A percentile compares a stretch with the other conserved stretches of the same genome.
phyloP scores from a whole-genome alignment of 495 filamentous ascomycete genomes.

The Rhizodiscina lignyota region DNA sequence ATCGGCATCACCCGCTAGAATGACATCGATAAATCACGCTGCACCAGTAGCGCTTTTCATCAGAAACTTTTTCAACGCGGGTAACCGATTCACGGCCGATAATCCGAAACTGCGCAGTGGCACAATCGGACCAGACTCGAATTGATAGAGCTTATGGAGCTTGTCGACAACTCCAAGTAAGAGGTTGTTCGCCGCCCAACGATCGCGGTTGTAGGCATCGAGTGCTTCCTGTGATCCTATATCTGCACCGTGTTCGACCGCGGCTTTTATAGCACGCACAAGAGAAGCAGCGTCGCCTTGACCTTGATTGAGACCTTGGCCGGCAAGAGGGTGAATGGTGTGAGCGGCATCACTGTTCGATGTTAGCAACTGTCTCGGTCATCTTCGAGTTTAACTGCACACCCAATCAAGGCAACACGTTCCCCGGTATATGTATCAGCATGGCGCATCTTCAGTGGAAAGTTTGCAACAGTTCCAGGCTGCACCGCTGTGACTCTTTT shows the following conservation, averaged over 20 bases:
- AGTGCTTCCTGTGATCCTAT: slow-evolving; percentile 48
- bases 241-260: slow-evolving; percentile 70
- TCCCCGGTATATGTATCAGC: slow-evolving; percentile 82
- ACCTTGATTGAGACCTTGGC: slow-evolving; percentile 89
- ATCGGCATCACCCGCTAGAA: no score
- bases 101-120: slow-evolving; percentile 63
- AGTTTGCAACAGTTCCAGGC: slow-evolving; percentile 66
- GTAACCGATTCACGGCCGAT: slow-evolving; percentile 56
- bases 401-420: slow-evolving; percentile 68
- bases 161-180: slow-evolving; percentile 84
- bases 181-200: slow-evolving; percentile 69
- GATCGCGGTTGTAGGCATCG: slow-evolving; percentile 60
- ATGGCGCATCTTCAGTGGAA: slow-evolving; percentile 81
- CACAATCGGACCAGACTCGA: slow-evolving; percentile 58
- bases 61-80: slow-evolving; percentile 63
- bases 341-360: slow-evolving; percentile 61
- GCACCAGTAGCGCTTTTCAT: slow-evolving; percentile 80
- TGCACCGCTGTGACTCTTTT: slow-evolving; percentile 48
- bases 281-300: slow-evolving; percentile 73
- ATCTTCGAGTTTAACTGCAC: background rate
- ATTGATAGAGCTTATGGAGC: slow-evolving; percentile 79
- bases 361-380: background rate
- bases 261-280: slow-evolving; percentile 52
- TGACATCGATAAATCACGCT: no score
- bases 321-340: slow-evolving; percentile 84